Percentiles rank a stretch among this genome's conserved stretches.
These are phyloP conservation scores for Dacryopinax spathularia DNA, from an alignment of 768 basidiomycete genomes.

Conservation along the genomic window DNA sequence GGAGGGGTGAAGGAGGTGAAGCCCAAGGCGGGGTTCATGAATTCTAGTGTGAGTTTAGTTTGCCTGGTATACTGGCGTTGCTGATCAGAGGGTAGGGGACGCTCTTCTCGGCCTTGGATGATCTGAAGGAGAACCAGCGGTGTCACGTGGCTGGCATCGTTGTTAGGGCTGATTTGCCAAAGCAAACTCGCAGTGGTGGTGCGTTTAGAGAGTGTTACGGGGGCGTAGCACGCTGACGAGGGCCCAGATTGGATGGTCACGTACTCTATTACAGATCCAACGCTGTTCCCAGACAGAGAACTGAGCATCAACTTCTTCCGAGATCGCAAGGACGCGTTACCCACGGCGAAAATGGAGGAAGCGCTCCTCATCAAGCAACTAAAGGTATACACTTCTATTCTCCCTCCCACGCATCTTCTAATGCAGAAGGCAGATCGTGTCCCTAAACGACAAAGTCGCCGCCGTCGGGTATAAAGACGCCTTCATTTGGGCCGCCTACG, in stretches of 20 bases:
- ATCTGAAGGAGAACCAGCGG: neutral
- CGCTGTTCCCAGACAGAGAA: neutral
- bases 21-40: neutral
- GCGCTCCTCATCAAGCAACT: neutral
- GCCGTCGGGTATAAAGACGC: neutral
- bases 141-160: neutral
- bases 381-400: neutral
- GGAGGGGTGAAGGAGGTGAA: neutral
- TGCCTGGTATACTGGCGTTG: neutral
- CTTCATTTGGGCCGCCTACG: neutral
- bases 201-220: neutral
- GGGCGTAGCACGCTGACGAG: neutral
- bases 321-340: neutral
- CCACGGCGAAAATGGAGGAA: neutral
- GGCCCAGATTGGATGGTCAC: neutral
- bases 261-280: neutral
- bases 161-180: neutral
- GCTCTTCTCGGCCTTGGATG: neutral
- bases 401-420: neutral
- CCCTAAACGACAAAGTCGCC: neutral
- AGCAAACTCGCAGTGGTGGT: neutral
- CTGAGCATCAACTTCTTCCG: constrained; percentile 1
- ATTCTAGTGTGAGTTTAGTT: neutral
- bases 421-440: neutral
- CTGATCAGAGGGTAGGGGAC: neutral